Percentiles rank a stretch among this genome's conserved stretches.
Evolutionary conservation across 2,329 filamentous ascomycete species (phyloP).

Genomic region (Sclerotinia spermophila): DNA sequence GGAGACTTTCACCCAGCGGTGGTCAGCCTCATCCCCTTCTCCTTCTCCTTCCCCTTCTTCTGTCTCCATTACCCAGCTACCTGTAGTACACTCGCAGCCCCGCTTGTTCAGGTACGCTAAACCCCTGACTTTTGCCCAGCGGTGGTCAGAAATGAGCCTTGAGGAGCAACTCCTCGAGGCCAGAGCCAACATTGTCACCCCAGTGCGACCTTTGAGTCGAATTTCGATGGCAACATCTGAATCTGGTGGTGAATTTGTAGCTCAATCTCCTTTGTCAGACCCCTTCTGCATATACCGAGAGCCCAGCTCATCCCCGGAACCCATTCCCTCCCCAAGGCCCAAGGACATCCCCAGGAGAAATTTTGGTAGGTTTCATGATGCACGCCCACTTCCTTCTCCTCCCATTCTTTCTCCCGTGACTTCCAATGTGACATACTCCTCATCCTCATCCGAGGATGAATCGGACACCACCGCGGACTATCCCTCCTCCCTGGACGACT

Average conservation of each 20-base stretch:
- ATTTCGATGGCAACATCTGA: background rate
- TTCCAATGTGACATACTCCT: background rate
- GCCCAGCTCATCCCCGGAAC: background rate
- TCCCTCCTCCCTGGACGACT: background rate
- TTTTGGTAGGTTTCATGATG: background rate
- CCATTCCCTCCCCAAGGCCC: background rate
- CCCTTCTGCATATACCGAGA: background rate
- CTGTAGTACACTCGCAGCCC: background rate
- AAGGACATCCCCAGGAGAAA: background rate
- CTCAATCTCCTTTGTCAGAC: slow-evolving; percentile 5
- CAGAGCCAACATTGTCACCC: background rate
- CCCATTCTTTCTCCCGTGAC: no score
- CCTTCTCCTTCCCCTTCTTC: no score
- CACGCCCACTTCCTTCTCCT: background rate
- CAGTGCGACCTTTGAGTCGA: background rate
- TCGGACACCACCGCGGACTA: background rate
- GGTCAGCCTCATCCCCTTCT: no score
- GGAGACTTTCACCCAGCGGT: background rate
- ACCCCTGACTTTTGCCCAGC: background rate
- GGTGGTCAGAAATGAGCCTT: background rate
- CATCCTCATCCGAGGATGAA: background rate
- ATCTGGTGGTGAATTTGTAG: slow-evolving; percentile 1
- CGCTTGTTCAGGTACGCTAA: background rate
- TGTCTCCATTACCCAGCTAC: background rate
- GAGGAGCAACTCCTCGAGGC: background rate